These are phyloP conservation scores for Phytophthora pinifolia DNA, from an alignment of 352 stramenopile species.

Conservation along the genomic window DNA sequence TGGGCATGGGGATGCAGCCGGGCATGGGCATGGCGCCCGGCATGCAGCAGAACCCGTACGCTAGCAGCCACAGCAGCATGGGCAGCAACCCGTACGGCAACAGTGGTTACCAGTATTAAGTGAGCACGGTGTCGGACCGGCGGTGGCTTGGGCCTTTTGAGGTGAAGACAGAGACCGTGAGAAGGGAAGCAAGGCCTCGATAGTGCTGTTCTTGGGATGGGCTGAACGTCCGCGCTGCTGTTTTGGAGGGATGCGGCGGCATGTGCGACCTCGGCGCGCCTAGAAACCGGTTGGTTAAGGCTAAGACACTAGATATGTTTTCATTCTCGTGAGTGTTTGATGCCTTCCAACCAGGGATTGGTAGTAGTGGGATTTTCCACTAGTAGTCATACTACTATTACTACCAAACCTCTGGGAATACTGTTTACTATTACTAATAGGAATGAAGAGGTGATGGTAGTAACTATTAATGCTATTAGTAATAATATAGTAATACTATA, in stretches of 20 bases:
- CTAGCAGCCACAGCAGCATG: conserved; percentile 45
- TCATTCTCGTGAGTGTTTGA: conserved; percentile 17
- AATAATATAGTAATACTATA: no score
- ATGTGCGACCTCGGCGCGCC: conserved; percentile 13
- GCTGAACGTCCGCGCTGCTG: conserved; percentile 16
- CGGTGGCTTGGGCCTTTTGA: neutral
- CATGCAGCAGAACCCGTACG: conserved; percentile 59
- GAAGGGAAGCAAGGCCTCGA: no score
- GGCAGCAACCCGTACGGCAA: conserved; percentile 56
- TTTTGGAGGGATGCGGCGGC: conserved; percentile 15
- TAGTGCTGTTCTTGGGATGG: no score
- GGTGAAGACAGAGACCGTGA: no score
- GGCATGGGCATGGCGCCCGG: conserved; percentile 44
- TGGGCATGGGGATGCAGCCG: conserved; percentile 56
- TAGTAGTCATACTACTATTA: no score
- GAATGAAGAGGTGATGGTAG: no score
- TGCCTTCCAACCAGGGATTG: no score
- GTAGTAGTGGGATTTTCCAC: no score
- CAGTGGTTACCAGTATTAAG: conserved; percentile 55
- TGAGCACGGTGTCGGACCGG: conserved; percentile 17
- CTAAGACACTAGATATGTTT: conserved; percentile 45
- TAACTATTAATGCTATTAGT: no score
- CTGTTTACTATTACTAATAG: no score
- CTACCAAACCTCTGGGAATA: no score
- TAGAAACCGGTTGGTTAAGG: conserved; percentile 32